phyloP scores from a whole-genome alignment of 2,329 filamentous ascomycete genomes.

The Mollisiaceae sp. region DNA sequence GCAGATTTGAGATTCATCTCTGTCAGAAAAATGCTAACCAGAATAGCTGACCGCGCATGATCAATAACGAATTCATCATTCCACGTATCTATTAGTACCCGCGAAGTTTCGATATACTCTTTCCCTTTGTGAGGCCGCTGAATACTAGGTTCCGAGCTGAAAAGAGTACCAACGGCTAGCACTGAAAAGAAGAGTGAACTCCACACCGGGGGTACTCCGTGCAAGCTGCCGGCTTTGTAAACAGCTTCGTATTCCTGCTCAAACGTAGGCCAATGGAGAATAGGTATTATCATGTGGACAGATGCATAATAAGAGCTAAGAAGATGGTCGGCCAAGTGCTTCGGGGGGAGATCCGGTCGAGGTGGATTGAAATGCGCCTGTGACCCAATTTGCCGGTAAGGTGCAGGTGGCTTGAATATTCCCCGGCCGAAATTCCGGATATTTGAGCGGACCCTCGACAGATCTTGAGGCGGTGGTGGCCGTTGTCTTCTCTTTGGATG shows the following conservation, averaged over 20 bases:
- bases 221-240: conserved; percentile 68
- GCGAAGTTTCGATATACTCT: conserved; percentile 74
- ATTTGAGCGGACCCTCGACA: conserved; percentile 73
- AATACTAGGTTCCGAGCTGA: conserved; percentile 63
- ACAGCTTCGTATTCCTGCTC: conserved; percentile 75
- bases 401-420: conserved; percentile 78
- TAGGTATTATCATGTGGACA: conserved; percentile 80
- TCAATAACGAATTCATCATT: conserved; percentile 78
- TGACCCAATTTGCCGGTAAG: conserved; percentile 61
- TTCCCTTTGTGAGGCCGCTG: conserved; percentile 60
- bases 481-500: conserved; percentile 68
- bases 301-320: conserved; percentile 77
- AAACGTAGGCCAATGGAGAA: conserved; percentile 88
- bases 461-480: conserved; percentile 67
- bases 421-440: conserved; percentile 76
- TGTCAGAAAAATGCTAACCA: conserved; percentile 79
- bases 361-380: conserved; percentile 56
- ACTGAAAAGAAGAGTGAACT: conserved; percentile 82
- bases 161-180: conserved; percentile 81
- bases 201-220: conserved; percentile 70
- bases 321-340: conserved; percentile 71
- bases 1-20: conserved; percentile 87
- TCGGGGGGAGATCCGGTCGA: conserved; percentile 71
- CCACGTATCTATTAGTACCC: conserved; percentile 78
- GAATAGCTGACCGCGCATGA: conserved; percentile 72